Conservation (phyloP, 257 asterid genomes). For the Plantago ovata region DNA sequence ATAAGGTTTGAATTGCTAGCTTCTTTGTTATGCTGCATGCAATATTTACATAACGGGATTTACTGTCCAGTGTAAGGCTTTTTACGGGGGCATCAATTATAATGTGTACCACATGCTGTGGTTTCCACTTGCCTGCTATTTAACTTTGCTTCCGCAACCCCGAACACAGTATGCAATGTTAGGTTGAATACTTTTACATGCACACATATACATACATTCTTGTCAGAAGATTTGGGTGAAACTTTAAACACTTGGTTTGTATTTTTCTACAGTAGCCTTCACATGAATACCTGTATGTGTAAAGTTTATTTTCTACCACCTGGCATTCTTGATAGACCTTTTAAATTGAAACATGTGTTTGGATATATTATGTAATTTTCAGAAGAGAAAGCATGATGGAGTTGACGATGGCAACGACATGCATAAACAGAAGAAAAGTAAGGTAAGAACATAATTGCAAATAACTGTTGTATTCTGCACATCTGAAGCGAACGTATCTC, state of each 20-base stretch:
- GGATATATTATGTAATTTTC: constrained; percentile 18
- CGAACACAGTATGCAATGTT: constrained; percentile 8
- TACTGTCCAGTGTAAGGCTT: constrained; percentile 5
- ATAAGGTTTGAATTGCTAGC: constrained; percentile 54
- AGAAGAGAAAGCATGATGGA: constrained; percentile 64
- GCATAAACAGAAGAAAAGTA: constrained; percentile 57
- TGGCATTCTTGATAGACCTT: constrained; percentile 15
- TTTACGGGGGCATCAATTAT: background rate
- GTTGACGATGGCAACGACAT: constrained; percentile 45
- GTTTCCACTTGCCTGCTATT: background rate
- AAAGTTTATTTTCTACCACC: background rate
- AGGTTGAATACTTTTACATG: constrained; percentile 1
- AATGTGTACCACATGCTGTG: constrained; percentile 3
- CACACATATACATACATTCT: background rate
- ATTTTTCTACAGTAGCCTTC: constrained; percentile 8
- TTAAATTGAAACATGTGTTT: constrained; percentile 7
- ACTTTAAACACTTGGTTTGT: constrained; percentile 12
- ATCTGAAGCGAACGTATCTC: constrained; percentile 4
- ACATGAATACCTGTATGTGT: constrained; percentile 7
- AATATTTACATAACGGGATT: constrained; percentile 6
- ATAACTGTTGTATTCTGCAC: constrained; percentile 12
- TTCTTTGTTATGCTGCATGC: constrained; percentile 22
- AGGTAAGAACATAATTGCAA: constrained; percentile 32
- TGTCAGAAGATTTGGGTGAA: background rate
- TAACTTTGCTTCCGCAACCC: background rate